Evolutionary conservation across 2,329 filamentous ascomycete genomes (phyloP).

Genomic region (Ophiostoma piceae): DNA sequence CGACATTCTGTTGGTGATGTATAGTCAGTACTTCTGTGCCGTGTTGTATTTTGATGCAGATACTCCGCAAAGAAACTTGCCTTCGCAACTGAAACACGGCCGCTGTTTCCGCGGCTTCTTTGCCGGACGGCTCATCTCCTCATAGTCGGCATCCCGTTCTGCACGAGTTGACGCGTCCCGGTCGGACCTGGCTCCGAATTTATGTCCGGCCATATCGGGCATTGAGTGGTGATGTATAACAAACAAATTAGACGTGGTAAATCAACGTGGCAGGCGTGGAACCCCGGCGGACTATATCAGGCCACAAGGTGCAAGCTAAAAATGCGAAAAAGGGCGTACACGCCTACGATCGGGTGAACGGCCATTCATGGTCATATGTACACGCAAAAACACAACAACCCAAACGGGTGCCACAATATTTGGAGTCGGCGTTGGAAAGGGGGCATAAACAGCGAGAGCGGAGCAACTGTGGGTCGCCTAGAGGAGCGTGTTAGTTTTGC

Average conservation of each 20-base stretch:
- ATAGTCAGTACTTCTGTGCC: not conserved
- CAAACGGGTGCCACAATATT: not conserved
- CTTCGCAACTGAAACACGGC: slow-evolving; percentile 19
- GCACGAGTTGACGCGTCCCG: not conserved
- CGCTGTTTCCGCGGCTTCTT: slow-evolving; percentile 21
- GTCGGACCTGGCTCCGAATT: not conserved
- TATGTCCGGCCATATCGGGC: slow-evolving; percentile 2
- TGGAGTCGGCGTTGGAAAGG: not conserved
- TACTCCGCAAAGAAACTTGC: not conserved
- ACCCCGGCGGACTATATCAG: not conserved
- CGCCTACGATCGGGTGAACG: not conserved
- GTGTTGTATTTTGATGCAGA: not conserved
- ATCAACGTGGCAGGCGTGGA: not conserved
- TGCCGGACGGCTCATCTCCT: slow-evolving; percentile 5
- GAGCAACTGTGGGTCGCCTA: not conserved
- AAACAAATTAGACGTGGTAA: not conserved
- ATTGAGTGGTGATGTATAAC: not conserved
- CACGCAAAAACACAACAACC: not conserved
- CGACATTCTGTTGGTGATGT: not conserved
- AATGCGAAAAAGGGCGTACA: not conserved
- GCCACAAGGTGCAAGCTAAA: not conserved
- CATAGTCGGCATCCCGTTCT: not conserved
- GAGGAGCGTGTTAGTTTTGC: not conserved
- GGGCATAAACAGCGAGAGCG: slow-evolving; percentile 7
- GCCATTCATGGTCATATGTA: not conserved